A percentile compares a stretch with the other conserved stretches of the same genome.
These are phyloP conservation scores for Pythium phragmiticola DNA, from an alignment of 352 stramenopile species.

Conservation along the genomic window DNA sequence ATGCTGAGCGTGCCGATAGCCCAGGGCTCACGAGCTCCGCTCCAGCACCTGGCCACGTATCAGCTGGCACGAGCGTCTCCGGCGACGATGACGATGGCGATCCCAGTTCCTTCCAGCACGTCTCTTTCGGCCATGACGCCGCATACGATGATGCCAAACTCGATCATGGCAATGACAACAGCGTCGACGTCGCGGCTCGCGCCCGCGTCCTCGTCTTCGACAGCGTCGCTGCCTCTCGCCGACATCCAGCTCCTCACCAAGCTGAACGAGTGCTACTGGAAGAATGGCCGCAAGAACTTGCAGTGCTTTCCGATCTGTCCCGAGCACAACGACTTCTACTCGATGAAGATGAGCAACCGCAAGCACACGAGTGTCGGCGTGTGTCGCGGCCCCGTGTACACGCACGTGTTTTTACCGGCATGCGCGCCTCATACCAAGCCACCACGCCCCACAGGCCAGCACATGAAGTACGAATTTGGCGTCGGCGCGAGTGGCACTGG, in stretches of 20 bases:
- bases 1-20: neutral
- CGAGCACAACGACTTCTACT: conserved; percentile 88
- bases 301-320: conserved; percentile 87
- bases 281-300: conserved; percentile 89
- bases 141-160: neutral
- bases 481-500: conserved; percentile 40
- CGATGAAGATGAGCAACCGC: conserved; percentile 89
- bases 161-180: neutral
- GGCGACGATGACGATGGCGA: neutral
- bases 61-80: neutral
- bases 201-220: neutral
- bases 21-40: neutral
- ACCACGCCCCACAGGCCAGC: conserved; percentile 28
- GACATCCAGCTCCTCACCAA: conserved; percentile 52
- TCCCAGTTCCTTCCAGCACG: neutral
- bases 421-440: conserved; percentile 22
- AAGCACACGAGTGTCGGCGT: conserved; percentile 86
- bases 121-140: neutral
- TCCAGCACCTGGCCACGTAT: neutral
- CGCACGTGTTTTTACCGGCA: conserved; percentile 53
- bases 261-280: conserved; percentile 84
- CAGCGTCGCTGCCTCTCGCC: conserved; percentile 8
- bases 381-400: conserved; percentile 79
- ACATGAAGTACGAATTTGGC: conserved; percentile 60
- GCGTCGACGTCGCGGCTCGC: neutral